Evolutionary conservation across 2,329 filamentous ascomycete species (phyloP).

Genomic region (Clathrospora elynae): DNA sequence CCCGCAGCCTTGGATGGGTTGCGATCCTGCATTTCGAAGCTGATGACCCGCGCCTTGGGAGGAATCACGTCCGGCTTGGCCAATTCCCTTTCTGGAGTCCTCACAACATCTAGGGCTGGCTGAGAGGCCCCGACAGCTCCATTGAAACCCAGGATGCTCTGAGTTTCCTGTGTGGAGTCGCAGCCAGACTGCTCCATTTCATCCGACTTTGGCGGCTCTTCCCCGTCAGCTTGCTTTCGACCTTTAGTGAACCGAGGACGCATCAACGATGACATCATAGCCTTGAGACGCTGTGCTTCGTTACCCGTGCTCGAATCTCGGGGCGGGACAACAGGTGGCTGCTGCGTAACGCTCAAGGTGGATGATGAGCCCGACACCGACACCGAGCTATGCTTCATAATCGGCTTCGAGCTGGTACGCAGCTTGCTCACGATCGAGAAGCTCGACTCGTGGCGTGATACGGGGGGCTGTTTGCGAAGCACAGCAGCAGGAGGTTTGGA

Average conservation of each 20-base stretch:
- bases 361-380: slow-evolving; percentile 33
- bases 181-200: slow-evolving; percentile 8
- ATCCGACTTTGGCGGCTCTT: slow-evolving; percentile 8
- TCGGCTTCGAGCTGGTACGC: slow-evolving; percentile 28
- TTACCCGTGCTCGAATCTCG: slow-evolving; percentile 42
- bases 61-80: slow-evolving; percentile 14
- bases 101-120: slow-evolving; percentile 7
- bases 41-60: slow-evolving; percentile 7
- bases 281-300: slow-evolving; percentile 38
- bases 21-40: slow-evolving; percentile 9
- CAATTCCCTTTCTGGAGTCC: slow-evolving; percentile 20
- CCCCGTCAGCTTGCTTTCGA: slow-evolving; percentile 14
- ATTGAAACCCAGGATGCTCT: neutral
- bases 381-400: slow-evolving; percentile 26
- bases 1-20: slow-evolving; percentile 9
- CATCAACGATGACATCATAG: slow-evolving; percentile 36
- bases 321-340: slow-evolving; percentile 33
- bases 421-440: slow-evolving; percentile 24
- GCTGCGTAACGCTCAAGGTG: slow-evolving; percentile 21
- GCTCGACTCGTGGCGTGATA: slow-evolving; percentile 25
- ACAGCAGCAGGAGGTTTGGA: slow-evolving; percentile 20
- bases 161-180: slow-evolving; percentile 4
- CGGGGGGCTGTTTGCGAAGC: slow-evolving; percentile 20
- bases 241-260: slow-evolving; percentile 26
- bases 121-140: slow-evolving; percentile 4